Conservation (phyloP, 345 rosid species). For the Limnanthes douglasii region DNA sequence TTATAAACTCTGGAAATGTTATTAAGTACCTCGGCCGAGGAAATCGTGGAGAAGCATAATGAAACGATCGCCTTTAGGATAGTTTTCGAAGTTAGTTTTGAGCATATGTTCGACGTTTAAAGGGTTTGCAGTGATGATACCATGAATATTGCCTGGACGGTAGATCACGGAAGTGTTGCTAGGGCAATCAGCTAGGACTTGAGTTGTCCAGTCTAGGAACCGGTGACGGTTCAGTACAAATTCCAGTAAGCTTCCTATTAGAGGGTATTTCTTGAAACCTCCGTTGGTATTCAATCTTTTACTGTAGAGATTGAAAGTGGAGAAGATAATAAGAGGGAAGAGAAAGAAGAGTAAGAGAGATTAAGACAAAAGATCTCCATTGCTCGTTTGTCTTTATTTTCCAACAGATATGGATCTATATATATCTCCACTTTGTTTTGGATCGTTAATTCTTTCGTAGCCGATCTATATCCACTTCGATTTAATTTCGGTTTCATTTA, state of each 20-base stretch:
- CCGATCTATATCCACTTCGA: too few relatives aligned
- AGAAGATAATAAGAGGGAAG: too few relatives aligned
- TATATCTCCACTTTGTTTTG: too few relatives aligned
- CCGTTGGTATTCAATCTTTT: too few relatives aligned
- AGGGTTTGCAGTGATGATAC: slow-evolving; percentile 41
- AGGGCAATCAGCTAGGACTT: slow-evolving; percentile 27
- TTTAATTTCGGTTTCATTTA: too few relatives aligned
- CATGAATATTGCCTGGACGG: slow-evolving; percentile 18
- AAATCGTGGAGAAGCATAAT: slow-evolving; percentile 25
- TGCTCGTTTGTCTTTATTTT: too few relatives aligned
- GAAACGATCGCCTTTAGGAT: slow-evolving; percentile 31
- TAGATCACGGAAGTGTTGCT: slow-evolving; percentile 35
- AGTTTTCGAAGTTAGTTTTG: slow-evolving; percentile 38
- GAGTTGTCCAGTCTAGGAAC: slow-evolving; percentile 37
- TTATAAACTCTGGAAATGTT: too few relatives aligned
- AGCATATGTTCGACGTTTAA: slow-evolving; percentile 45
- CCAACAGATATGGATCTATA: too few relatives aligned
- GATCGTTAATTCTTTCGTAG: too few relatives aligned
- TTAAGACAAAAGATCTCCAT: too few relatives aligned
- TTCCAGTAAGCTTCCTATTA: slow-evolving; percentile 32
- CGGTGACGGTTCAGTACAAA: slow-evolving; percentile 21
- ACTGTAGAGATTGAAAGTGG: too few relatives aligned
- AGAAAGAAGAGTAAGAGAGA: too few relatives aligned
- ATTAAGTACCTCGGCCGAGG: slow-evolving; percentile 66
- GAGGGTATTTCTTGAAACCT: slow-evolving; percentile 32